These are phyloP conservation scores for Fusarium goolgardi DNA, from an alignment of 2,329 filamentous ascomycete genomes.

Conservation along the genomic window DNA sequence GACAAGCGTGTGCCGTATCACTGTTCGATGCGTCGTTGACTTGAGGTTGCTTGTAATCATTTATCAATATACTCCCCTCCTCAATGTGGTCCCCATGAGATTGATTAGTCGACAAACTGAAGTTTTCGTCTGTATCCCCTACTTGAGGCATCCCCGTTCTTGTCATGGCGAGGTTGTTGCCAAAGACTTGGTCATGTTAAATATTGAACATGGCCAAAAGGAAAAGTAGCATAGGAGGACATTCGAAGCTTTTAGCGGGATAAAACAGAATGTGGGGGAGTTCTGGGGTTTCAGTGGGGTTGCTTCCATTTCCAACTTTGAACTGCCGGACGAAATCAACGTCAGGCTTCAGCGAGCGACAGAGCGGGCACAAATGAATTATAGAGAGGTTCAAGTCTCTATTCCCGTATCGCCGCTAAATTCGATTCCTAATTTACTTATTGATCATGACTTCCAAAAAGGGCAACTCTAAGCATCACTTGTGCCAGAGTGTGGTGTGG, in stretches of 20 bases:
- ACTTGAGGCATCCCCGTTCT: slow-evolving; percentile 61
- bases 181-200: slow-evolving; percentile 26
- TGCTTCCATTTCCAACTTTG: background rate
- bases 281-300: background rate
- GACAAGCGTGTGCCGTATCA: background rate
- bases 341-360: background rate
- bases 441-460: background rate
- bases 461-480: slow-evolving; percentile 19
- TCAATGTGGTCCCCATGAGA: background rate
- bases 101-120: background rate
- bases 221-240: slow-evolving; percentile 36
- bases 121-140: slow-evolving; percentile 50
- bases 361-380: background rate
- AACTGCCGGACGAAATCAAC: background rate
- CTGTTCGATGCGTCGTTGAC: background rate
- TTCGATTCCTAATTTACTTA: background rate
- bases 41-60: background rate
- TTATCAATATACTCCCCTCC: background rate
- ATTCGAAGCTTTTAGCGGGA: slow-evolving; percentile 31
- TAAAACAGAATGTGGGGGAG: background rate
- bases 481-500: background rate
- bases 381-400: background rate
- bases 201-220: slow-evolving; percentile 1
- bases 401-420: background rate
- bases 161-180: slow-evolving; percentile 47